A percentile compares a stretch with the other conserved stretches of the same genome.
phyloP scores from a whole-genome alignment of 345 rosid species.

The Pelargonium nanum region DNA sequence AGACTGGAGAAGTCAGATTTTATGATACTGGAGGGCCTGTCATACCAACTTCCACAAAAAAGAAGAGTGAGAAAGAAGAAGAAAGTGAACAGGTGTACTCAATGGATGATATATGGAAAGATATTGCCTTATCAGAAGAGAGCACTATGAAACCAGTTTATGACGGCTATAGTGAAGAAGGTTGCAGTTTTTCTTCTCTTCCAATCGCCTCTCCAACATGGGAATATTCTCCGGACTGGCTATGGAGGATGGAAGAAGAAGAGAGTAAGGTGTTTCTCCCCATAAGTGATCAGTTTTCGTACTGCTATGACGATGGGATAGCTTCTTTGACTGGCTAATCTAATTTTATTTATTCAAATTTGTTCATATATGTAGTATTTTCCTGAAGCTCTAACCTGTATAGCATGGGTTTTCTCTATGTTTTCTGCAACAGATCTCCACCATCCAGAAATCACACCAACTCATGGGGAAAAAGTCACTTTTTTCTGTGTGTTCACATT shows the following conservation, averaged over 20 bases:
- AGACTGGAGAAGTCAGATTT: conserved; percentile 50
- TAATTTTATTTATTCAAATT: conserved; percentile 44
- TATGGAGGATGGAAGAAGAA: conserved; percentile 65
- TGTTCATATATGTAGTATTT: conserved; percentile 12
- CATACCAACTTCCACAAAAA: conserved; percentile 14
- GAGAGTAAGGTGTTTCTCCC: conserved; percentile 48
- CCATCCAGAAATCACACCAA: conserved; percentile 11
- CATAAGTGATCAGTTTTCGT: conserved; percentile 19
- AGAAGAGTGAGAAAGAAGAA: conserved; percentile 26
- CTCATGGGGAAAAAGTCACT: conserved; percentile 10
- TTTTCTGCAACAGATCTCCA: conserved; percentile 15
- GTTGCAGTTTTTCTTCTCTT: conserved; percentile 34
- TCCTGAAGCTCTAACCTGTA: conserved; percentile 30
- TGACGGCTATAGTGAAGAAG: conserved; percentile 38
- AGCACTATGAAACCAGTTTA: conserved; percentile 38
- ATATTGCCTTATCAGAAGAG: conserved; percentile 49
- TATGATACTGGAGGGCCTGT: conserved; percentile 68
- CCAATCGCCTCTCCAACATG: conserved; percentile 43
- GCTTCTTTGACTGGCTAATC: conserved; percentile 35
- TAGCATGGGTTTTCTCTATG: conserved; percentile 27
- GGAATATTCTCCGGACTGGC: conserved; percentile 47
- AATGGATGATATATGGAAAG: conserved; percentile 92
- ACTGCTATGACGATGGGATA: conserved; percentile 33
- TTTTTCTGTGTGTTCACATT: conserved; percentile 4
- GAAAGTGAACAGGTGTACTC: conserved; percentile 34